Percentiles rank a stretch among this genome's conserved stretches.
phyloP scores from a whole-genome alignment of 2,329 filamentous ascomycete species.

The Pseudogymnoascus sp. region DNA sequence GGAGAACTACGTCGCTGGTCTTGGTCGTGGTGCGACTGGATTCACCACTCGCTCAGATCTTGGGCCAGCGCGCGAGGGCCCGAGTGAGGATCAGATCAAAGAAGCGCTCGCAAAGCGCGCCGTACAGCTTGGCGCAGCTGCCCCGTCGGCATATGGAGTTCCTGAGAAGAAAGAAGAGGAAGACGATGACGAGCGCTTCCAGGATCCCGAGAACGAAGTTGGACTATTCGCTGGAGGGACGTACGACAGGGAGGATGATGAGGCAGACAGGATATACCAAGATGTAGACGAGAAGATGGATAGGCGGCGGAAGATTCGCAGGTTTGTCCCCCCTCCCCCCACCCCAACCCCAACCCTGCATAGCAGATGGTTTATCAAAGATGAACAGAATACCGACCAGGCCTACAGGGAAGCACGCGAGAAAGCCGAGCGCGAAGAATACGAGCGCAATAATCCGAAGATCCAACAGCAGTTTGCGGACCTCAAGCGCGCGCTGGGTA shows the following conservation, averaged over 20 bases:
- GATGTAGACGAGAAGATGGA: constrained; percentile 98
- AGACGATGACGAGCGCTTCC: constrained; percentile 72
- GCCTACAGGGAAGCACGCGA: constrained; percentile 85
- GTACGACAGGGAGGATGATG: constrained; percentile 96
- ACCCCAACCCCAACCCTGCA: constrained; percentile 24
- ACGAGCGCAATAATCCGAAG: constrained; percentile 95
- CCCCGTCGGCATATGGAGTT: constrained; percentile 63
- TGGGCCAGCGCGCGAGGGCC: constrained; percentile 87
- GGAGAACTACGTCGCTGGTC: constrained; percentile 87
- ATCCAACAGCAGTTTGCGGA: constrained; percentile 98
- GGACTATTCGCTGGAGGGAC: constrained; percentile 91
- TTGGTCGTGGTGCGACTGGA: constrained; percentile 93
- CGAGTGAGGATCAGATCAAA: constrained; percentile 96
- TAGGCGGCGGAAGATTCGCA: constrained; percentile 72
- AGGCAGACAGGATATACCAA: constrained; percentile 92
- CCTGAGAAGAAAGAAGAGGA: constrained; percentile 50
- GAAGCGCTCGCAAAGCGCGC: constrained; percentile 93
- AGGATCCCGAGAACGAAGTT: constrained; percentile 95
- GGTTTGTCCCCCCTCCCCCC: constrained; percentile 51
- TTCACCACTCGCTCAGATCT: constrained; percentile 97
- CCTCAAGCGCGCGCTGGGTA: constrained; percentile 79
- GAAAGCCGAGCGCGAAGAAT: constrained; percentile 81
- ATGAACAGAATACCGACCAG: constrained; percentile 73
- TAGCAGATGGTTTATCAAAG: constrained; percentile 59
- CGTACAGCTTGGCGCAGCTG: constrained; percentile 65